phyloP scores from a whole-genome alignment of 2,329 filamentous ascomycete genomes.

The Microdochium nivale region DNA sequence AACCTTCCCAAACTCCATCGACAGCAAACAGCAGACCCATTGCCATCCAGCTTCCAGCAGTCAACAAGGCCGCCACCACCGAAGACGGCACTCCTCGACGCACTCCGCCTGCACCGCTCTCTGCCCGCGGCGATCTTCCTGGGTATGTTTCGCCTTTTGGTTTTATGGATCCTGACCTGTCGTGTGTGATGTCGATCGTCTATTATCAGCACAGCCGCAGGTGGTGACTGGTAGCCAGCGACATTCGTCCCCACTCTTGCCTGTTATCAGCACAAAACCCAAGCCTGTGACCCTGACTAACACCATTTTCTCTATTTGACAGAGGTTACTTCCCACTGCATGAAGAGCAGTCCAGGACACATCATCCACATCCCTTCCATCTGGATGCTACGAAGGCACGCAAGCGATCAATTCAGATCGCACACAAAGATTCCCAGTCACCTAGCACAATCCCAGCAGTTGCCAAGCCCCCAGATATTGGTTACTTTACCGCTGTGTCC shows the following conservation, averaged over 20 bases:
- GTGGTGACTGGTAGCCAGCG: neutral
- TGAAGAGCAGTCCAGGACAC: conserved; percentile 42
- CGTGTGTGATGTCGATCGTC: neutral
- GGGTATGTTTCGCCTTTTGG: conserved; percentile 37
- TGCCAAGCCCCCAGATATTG: neutral
- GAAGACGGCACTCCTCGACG: conserved; percentile 24
- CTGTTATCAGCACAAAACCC: neutral
- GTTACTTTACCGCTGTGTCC: neutral
- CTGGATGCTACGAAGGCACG: conserved; percentile 30
- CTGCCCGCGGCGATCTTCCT: conserved; percentile 48
- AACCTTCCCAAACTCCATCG: conserved; percentile 7
- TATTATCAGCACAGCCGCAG: neutral
- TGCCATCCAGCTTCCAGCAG: conserved; percentile 39
- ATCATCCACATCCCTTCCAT: conserved; percentile 43
- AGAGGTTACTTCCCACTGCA: conserved; percentile 55
- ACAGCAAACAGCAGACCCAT: conserved; percentile 37
- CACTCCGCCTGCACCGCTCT: conserved; percentile 40
- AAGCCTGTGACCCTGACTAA: neutral
- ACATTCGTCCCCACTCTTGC: neutral
- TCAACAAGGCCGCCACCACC: conserved; percentile 25
- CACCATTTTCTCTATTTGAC: neutral
- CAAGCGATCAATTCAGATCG: conserved; percentile 22
- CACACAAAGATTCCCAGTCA: conserved; percentile 15
- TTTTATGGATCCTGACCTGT: neutral
- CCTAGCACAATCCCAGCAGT: neutral